These are phyloP conservation scores for Kazachstania africana DNA, from an alignment of 805 yeast species.

Conservation along the genomic window DNA sequence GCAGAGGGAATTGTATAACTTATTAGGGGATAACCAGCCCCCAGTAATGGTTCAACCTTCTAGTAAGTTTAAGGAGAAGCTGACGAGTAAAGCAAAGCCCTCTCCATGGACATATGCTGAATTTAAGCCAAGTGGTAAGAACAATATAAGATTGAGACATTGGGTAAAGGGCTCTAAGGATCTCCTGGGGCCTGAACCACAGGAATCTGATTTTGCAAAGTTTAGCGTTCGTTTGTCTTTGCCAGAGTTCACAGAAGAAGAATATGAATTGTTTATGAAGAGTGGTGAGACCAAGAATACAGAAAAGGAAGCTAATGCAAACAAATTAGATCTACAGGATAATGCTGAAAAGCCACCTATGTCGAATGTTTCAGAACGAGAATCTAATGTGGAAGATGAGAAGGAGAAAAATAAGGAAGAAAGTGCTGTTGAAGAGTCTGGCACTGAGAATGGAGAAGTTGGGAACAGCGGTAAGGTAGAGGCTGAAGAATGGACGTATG, in stretches of 20 bases:
- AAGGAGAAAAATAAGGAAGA: not conserved
- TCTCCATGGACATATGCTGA: conserved; percentile 72
- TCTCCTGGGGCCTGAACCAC: conserved; percentile 20
- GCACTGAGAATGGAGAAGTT: conserved; percentile 7
- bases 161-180: conserved; percentile 76
- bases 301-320: conserved; percentile 2
- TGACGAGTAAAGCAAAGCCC: conserved; percentile 48
- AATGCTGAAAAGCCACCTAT: too few relatives aligned
- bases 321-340: not conserved
- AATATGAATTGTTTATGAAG: conserved; percentile 42
- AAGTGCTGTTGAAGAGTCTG: not conserved
- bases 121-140: conserved; percentile 44
- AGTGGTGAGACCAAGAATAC: conserved; percentile 14
- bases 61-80: conserved; percentile 50
- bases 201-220: conserved; percentile 53
- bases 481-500: conserved; percentile 47
- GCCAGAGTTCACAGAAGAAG: conserved; percentile 56
- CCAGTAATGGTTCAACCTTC: conserved; percentile 48
- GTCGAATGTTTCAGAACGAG: too few relatives aligned
- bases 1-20: conserved; percentile 78
- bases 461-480: conserved; percentile 2
- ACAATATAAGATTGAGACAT: conserved; percentile 48
- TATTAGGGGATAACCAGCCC: conserved; percentile 87
- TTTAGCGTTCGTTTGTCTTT: conserved; percentile 58
- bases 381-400: not conserved